Evolutionary conservation across 1,139 yeast genomes (phyloP).

Genomic region (Diutina catenulata): DNA sequence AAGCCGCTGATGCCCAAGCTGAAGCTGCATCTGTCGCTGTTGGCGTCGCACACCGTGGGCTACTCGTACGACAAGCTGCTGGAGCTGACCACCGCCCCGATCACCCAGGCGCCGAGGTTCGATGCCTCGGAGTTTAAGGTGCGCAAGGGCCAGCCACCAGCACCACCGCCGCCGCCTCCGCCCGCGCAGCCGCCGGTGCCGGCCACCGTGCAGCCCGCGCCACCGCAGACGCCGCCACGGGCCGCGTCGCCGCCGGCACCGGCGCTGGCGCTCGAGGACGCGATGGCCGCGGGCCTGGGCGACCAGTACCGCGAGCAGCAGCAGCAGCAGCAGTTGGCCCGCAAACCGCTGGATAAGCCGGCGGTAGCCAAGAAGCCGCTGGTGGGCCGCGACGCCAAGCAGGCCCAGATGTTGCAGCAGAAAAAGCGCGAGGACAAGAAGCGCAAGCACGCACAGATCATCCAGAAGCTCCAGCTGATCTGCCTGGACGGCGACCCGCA

Average conservation of each 20-base stretch:
- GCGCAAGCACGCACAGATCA: slow-evolving; percentile 54
- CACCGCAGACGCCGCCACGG: background rate
- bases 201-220: background rate
- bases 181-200: background rate
- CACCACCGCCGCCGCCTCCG: slow-evolving; percentile 19
- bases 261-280: slow-evolving; percentile 7
- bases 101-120: slow-evolving; percentile 21
- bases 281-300: slow-evolving; percentile 10
- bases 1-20: background rate
- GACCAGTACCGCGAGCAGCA: slow-evolving; percentile 7
- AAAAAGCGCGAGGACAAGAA: slow-evolving; percentile 70
- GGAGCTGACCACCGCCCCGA: slow-evolving; percentile 32
- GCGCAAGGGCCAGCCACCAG: slow-evolving; percentile 17
- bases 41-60: slow-evolving; percentile 5
- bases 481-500: slow-evolving; percentile 90
- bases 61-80: slow-evolving; percentile 8
- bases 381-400: slow-evolving; percentile 42
- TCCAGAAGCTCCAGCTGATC: slow-evolving; percentile 59
- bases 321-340: slow-evolving; percentile 7
- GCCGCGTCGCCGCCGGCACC: background rate
- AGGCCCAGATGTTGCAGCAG: slow-evolving; percentile 45
- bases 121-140: slow-evolving; percentile 12
- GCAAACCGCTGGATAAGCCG: background rate
- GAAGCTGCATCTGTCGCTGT: slow-evolving; percentile 2
- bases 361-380: slow-evolving; percentile 22